Evolutionary conservation across 129 eudicot species (phyloP).

Genomic region (Centella asiatica): DNA sequence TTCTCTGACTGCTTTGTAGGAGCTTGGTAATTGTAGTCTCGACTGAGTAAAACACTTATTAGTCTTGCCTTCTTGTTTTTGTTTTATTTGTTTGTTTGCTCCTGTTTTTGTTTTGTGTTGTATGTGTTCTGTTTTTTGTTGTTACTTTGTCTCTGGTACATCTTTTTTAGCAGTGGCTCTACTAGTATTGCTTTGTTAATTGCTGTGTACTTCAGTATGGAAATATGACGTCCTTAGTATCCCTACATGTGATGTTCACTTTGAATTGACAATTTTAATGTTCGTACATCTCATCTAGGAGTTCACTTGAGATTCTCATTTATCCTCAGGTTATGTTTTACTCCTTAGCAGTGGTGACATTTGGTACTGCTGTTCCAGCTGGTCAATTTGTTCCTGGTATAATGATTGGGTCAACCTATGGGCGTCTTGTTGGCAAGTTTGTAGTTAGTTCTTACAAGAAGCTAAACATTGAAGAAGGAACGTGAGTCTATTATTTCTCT

Average conservation of each 20-base stretch:
- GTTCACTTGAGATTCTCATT: background rate
- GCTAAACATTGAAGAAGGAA: constrained; percentile 95
- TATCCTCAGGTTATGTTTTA: constrained; percentile 85
- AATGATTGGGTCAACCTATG: constrained; percentile 98
- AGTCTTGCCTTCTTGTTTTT: too few relatives aligned
- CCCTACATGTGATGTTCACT: background rate
- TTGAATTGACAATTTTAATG: background rate
- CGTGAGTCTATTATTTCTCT: constrained; percentile 49
- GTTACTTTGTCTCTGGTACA: too few relatives aligned
- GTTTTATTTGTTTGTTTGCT: too few relatives aligned
- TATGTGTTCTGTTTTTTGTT: too few relatives aligned
- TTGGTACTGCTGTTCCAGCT: constrained; percentile 99
- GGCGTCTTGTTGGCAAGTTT: constrained; percentile 98
- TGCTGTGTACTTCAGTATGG: too few relatives aligned
- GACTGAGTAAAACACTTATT: too few relatives aligned
- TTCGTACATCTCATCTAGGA: background rate
- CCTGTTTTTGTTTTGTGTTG: too few relatives aligned
- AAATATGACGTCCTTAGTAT: too few relatives aligned
- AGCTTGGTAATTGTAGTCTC: too few relatives aligned
- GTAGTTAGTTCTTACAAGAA: constrained; percentile 70
- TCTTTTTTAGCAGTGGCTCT: too few relatives aligned
- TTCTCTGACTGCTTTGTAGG: too few relatives aligned
- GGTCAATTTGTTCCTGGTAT: constrained; percentile 99
- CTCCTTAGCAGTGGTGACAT: constrained; percentile 83
- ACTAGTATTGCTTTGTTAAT: too few relatives aligned